Percentiles rank a stretch among this genome's conserved stretches.
phyloP scores from a whole-genome alignment of 495 filamentous ascomycete genomes.

The Polyplosphaeria fusca region DNA sequence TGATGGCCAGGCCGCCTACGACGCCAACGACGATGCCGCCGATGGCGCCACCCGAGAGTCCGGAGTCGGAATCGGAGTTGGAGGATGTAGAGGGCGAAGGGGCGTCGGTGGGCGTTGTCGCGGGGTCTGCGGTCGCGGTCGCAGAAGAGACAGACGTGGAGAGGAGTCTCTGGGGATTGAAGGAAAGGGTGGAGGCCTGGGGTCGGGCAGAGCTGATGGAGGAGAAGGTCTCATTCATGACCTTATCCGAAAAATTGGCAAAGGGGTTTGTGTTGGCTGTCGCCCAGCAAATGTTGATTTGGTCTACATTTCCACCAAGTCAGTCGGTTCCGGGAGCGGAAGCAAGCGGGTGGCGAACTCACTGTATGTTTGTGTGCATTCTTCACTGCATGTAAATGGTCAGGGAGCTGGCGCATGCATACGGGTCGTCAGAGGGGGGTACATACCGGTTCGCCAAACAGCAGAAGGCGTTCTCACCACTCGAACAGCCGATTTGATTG shows the following conservation, averaged over 20 bases:
- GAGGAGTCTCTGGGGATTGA: neutral
- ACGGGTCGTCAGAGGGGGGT: neutral
- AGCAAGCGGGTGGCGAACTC: no score
- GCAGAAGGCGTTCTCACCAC: neutral
- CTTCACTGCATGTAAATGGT: neutral
- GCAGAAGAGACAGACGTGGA: neutral
- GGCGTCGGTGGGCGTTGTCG: neutral
- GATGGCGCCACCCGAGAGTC: slow-evolving; percentile 6
- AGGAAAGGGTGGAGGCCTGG: neutral
- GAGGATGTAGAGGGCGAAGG: neutral
- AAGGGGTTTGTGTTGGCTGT: neutral
- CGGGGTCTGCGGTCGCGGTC: neutral
- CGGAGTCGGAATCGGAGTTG: neutral
- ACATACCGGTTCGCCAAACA: neutral
- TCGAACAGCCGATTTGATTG: neutral
- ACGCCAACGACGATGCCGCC: slow-evolving; percentile 9
- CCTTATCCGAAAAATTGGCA: neutral
- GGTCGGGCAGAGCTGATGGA: neutral
- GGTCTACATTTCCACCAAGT: no score
- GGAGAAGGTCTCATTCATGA: slow-evolving; percentile 7
- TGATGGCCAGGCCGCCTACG: neutral
- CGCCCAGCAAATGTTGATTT: slow-evolving; percentile 22
- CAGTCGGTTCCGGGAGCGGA: no score
- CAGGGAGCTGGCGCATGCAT: neutral
- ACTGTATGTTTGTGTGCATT: neutral